phyloP scores from a whole-genome alignment of 148 eudicot genomes.

The Amaranthus cruentus region DNA sequence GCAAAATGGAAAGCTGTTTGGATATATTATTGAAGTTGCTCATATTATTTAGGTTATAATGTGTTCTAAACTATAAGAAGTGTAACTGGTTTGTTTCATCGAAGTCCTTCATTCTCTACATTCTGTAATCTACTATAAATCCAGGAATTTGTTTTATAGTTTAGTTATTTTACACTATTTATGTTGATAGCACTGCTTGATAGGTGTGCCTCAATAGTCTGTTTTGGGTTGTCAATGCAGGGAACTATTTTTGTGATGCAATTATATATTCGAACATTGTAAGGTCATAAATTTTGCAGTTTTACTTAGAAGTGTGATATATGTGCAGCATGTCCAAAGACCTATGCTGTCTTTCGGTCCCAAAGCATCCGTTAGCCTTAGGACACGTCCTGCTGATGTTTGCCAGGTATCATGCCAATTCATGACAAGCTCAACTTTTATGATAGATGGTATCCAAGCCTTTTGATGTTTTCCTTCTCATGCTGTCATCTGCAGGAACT shows the following conservation, averaged over 20 bases:
- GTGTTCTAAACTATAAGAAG: neutral
- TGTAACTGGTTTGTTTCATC: constrained; percentile 1
- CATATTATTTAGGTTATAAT: neutral
- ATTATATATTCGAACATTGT: neutral
- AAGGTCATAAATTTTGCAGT: neutral
- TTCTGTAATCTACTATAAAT: no score
- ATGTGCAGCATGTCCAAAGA: constrained; percentile 93
- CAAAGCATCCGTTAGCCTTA: constrained; percentile 74
- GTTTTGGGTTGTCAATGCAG: neutral
- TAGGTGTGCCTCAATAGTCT: no score
- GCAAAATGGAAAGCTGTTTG: neutral
- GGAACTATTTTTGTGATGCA: neutral
- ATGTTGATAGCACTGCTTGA: no score
- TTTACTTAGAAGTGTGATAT: constrained; percentile 16
- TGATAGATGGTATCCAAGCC: neutral
- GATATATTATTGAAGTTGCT: neutral
- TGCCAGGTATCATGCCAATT: constrained; percentile 50
- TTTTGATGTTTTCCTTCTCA: neutral
- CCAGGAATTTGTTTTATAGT: no score
- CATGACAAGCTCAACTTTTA: neutral
- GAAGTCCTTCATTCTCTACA: neutral
- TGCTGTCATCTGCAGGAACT: constrained; percentile 57
- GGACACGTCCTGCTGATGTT: constrained; percentile 72
- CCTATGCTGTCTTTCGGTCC: constrained; percentile 93
- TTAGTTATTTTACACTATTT: no score